Evolutionary conservation across 2,329 filamentous ascomycete genomes (phyloP).

Genomic region (Trichothecium roseum): DNA sequence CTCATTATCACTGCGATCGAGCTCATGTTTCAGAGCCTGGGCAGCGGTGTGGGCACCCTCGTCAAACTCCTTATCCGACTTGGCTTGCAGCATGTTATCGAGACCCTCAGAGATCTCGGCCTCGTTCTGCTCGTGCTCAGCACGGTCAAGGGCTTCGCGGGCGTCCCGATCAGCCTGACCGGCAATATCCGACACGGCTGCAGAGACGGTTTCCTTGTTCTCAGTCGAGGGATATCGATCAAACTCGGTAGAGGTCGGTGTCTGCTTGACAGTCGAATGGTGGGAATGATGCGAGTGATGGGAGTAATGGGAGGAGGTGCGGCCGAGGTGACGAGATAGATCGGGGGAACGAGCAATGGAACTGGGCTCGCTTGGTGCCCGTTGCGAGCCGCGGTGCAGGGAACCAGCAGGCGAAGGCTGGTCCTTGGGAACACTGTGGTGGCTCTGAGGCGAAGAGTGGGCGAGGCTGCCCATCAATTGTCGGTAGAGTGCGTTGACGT

Average conservation of each 20-base stretch:
- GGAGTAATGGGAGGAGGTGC: slow-evolving; percentile 20
- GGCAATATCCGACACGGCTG: slow-evolving; percentile 58
- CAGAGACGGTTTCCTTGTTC: slow-evolving; percentile 61
- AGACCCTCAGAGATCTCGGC: slow-evolving; percentile 37
- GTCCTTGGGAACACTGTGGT: slow-evolving; percentile 27
- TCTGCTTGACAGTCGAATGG: slow-evolving; percentile 9
- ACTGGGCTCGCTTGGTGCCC: slow-evolving; percentile 29
- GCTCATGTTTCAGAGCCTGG: slow-evolving; percentile 39
- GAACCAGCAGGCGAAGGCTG: slow-evolving; percentile 26
- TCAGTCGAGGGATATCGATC: slow-evolving; percentile 22
- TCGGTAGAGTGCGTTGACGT: slow-evolving; percentile 25
- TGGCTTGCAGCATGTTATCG: slow-evolving; percentile 36
- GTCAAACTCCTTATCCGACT: slow-evolving; percentile 44
- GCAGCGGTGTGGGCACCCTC: slow-evolving; percentile 35
- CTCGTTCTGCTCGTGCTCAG: slow-evolving; percentile 37
- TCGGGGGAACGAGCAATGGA: slow-evolving; percentile 32
- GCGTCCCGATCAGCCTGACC: slow-evolving; percentile 41
- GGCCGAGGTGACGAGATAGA: slow-evolving; percentile 25
- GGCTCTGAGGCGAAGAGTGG: slow-evolving; percentile 30
- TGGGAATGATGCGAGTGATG: slow-evolving; percentile 14
- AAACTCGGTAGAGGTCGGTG: slow-evolving; percentile 19
- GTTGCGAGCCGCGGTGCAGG: slow-evolving; percentile 27
- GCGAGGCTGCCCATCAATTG: slow-evolving; percentile 25
- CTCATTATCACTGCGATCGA: slow-evolving; percentile 43
- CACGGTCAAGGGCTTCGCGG: slow-evolving; percentile 52